A percentile compares a stretch with the other conserved stretches of the same genome.
Evolutionary conservation across 495 filamentous ascomycete genomes (phyloP).

Genomic region (Poronia punctata): DNA sequence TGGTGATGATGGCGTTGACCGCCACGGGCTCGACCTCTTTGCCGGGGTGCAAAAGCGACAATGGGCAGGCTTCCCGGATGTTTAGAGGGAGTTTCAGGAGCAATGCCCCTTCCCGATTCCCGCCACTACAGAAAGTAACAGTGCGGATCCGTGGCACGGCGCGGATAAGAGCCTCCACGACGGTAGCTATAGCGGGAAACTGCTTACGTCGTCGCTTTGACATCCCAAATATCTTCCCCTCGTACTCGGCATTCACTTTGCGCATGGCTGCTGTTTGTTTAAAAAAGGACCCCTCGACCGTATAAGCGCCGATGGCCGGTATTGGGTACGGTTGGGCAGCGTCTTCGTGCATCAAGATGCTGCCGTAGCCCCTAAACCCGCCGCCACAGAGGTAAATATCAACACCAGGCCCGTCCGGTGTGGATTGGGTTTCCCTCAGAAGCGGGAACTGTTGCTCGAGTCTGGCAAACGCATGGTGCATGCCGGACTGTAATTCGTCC

Average conservation of each 20-base stretch:
- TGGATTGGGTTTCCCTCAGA: constrained; percentile 40
- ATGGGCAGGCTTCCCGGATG: constrained; percentile 56
- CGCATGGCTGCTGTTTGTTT: constrained; percentile 53
- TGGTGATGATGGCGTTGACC: constrained; percentile 38
- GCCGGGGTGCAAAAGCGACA: constrained; percentile 45
- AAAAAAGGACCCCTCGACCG: constrained; percentile 55
- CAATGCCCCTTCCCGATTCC: constrained; percentile 76
- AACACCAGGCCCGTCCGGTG: constrained; percentile 47
- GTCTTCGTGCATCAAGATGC: constrained; percentile 68
- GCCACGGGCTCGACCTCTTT: constrained; percentile 29
- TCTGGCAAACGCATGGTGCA: constrained; percentile 56
- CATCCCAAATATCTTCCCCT: constrained; percentile 66
- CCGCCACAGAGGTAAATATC: constrained; percentile 83
- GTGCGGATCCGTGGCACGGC: constrained; percentile 64
- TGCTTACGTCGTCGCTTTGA: constrained; percentile 74
- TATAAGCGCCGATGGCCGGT: constrained; percentile 76
- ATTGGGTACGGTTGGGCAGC: constrained; percentile 71
- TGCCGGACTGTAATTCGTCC: constrained; percentile 49
- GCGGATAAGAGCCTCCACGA: constrained; percentile 63
- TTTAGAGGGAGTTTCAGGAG: constrained; percentile 55
- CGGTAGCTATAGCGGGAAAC: constrained; percentile 74
- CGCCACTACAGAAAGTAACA: constrained; percentile 77
- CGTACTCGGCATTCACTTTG: constrained; percentile 43
- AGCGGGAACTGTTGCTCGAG: constrained; percentile 50
- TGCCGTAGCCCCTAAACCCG: constrained; percentile 87